phyloP scores from a whole-genome alignment of 495 filamentous ascomycete species.

The Aspergillus nanangensis region DNA sequence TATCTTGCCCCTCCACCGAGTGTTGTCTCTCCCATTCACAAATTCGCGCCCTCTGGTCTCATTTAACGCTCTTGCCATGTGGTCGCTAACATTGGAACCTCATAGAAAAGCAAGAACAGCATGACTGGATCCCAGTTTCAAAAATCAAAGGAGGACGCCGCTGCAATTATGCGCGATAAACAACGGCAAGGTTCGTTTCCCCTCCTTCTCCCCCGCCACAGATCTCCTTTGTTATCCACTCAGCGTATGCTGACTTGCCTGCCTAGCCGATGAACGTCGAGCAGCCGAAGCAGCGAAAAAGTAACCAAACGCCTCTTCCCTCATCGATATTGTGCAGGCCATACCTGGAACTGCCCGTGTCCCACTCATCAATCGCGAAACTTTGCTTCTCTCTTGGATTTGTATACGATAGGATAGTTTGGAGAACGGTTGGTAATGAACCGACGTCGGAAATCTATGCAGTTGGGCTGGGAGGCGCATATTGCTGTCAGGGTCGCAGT shows the following conservation, averaged over 20 bases:
- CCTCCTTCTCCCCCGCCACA: background rate
- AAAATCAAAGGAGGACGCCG: slow-evolving; percentile 69
- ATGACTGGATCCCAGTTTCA: slow-evolving; percentile 63
- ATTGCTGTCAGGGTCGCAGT: background rate
- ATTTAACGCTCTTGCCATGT: too few species aligned
- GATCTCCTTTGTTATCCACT: too few species aligned
- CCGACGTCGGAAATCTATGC: too few species aligned
- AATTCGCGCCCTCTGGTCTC: background rate
- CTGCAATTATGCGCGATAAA: slow-evolving; percentile 86
- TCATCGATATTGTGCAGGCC: too few species aligned
- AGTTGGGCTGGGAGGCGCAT: too few species aligned
- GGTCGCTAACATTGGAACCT: too few species aligned
- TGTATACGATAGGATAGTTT: too few species aligned
- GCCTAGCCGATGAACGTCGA: slow-evolving; percentile 9
- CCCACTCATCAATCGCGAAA: background rate
- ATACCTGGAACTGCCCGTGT: background rate
- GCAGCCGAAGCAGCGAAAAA: slow-evolving; percentile 23
- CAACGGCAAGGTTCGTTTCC: slow-evolving; percentile 66
- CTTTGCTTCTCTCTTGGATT: too few species aligned
- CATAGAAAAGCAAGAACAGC: slow-evolving; percentile 59
- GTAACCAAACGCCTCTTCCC: slow-evolving; percentile 5
- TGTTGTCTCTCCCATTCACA: background rate
- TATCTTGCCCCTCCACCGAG: background rate
- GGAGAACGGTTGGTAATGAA: too few species aligned
- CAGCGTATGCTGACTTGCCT: background rate